Base-by-base conservation (phyloP, 176 grass and related monocot species). In the Oropetium thomaeum region DNA sequence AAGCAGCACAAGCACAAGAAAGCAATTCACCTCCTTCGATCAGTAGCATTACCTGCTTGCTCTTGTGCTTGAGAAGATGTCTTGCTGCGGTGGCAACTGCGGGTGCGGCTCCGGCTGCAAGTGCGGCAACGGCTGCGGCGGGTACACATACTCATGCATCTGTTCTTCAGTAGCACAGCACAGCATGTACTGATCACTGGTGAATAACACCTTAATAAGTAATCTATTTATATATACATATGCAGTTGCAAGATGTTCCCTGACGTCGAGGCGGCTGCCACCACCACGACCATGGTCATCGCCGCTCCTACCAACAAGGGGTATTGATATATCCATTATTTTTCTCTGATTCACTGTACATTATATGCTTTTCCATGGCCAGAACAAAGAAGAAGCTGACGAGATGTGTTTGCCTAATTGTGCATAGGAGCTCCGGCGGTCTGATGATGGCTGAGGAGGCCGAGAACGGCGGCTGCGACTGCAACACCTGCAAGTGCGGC, bases 1-100 rank as follows among this genome's bases (percentile, higher is more conserved):
- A 90, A 85, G 73, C 81, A 70, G 60, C 74, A 16, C 23, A 29
- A 34, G 57, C 45, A 58, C 55, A 47, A 47, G 29, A 45, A 45
- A 42, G 19, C 34, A 65, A 19, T 22, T 32, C 20, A 4, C 26
- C 7, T 3, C 5, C 33, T 66, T 20, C 25, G 17, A n/a, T 15
- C n/a, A 47, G 15, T 19, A 26, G 5, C 38, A 35, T 35, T 39
- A 54, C 47, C 9, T 10, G 5, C 12, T 67, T 13, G 40, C 44
- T 22, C 44, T 22, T 69, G 53, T 62, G 26, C 38, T 44, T 17
- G 45, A 40, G 44, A 22, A 28, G 58, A 90, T 90, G 87, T 97
- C 90, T 90, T 90, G 96, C 91, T 94, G 96, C 80, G 26, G 65
- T 14, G 96, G 91, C n/a, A 95, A 81, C 27, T 98, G 96, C 70